Percentiles rank a stretch among this genome's conserved stretches.
Conservation (phyloP, 108 stramenopile genomes). For the Cyclotella choctawhatcheeana region DNA sequence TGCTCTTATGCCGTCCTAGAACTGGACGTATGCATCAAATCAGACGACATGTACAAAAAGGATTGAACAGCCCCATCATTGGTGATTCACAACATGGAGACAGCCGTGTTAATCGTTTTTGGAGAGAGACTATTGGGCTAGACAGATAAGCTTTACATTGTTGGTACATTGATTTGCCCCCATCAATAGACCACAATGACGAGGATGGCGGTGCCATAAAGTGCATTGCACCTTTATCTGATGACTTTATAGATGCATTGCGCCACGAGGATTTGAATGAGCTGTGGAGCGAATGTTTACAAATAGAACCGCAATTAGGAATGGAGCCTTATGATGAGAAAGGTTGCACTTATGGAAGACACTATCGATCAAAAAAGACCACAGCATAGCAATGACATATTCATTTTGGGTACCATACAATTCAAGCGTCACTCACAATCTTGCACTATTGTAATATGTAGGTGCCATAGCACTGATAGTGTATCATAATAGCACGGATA, state of each 20-base stretch:
- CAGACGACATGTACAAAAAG: slow-evolving; percentile 46
- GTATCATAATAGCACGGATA: too few species aligned
- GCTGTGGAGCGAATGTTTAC: slow-evolving; percentile 50
- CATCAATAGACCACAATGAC: slow-evolving; percentile 4
- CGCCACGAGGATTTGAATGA: slow-evolving; percentile 22
- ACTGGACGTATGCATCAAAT: slow-evolving; percentile 69
- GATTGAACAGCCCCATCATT: slow-evolving; percentile 55
- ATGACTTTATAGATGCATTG: slow-evolving; percentile 37
- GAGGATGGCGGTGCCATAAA: slow-evolving; percentile 19
- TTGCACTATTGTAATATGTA: too few species aligned
- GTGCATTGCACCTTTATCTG: slow-evolving; percentile 57
- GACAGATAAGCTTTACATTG: slow-evolving; percentile 73
- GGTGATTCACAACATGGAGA: slow-evolving; percentile 83
- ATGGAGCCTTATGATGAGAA: slow-evolving; percentile 52
- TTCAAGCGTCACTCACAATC: too few species aligned
- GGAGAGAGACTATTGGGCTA: slow-evolving; percentile 60
- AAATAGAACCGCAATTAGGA: slow-evolving; percentile 43
- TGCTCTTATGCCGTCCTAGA: slow-evolving; percentile 54
- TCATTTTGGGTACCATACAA: too few species aligned
- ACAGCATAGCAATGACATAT: neutral
- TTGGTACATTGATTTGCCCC: slow-evolving; percentile 57
- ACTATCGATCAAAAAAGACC: slow-evolving; percentile 33
- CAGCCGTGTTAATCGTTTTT: slow-evolving; percentile 69
- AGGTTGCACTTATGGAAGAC: slow-evolving; percentile 61
- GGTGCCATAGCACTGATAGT: too few species aligned